A percentile compares a stretch with the other conserved stretches of the same genome.
Evolutionary conservation across 2,329 filamentous ascomycete genomes (phyloP).

Genomic region (Apiospora aurea): DNA sequence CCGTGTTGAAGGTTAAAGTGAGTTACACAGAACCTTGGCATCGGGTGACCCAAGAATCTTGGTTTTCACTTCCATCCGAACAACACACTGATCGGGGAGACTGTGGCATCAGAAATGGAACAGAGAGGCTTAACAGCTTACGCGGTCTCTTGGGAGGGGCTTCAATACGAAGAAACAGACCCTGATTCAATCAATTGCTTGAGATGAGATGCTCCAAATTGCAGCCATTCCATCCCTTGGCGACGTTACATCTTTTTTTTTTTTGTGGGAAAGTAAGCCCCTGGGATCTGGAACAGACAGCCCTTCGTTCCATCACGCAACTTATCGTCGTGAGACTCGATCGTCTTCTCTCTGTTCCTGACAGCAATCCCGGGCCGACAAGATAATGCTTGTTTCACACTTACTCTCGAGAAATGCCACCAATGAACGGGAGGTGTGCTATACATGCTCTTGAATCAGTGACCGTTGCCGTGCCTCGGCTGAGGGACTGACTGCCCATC

Average conservation of each 20-base stretch:
- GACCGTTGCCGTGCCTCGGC: background rate
- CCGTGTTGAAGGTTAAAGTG: constrained; percentile 18
- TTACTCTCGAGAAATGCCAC: constrained; percentile 7
- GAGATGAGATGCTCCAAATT: background rate
- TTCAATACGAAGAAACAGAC: background rate
- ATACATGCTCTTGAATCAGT: background rate
- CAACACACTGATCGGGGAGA: background rate
- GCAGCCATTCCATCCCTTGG: background rate
- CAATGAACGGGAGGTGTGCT: background rate
- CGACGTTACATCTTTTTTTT: constrained; percentile 18
- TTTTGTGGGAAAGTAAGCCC: constrained; percentile 3
- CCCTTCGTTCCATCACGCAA: background rate
- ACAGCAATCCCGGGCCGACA: background rate
- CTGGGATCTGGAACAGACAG: background rate
- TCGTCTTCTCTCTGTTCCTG: background rate
- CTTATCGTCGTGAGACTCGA: background rate
- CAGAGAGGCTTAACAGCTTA: constrained; percentile 2
- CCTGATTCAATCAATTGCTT: background rate
- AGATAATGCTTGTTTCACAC: background rate
- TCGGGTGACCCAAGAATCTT: background rate
- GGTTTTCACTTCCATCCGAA: background rate
- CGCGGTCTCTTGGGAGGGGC: background rate
- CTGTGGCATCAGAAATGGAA: background rate
- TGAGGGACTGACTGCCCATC: background rate
- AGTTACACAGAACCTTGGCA: constrained; percentile 1